Base-by-base conservation (phyloP, 2,329 filamentous ascomycete species). In the Aspergillus awamori region DNA sequence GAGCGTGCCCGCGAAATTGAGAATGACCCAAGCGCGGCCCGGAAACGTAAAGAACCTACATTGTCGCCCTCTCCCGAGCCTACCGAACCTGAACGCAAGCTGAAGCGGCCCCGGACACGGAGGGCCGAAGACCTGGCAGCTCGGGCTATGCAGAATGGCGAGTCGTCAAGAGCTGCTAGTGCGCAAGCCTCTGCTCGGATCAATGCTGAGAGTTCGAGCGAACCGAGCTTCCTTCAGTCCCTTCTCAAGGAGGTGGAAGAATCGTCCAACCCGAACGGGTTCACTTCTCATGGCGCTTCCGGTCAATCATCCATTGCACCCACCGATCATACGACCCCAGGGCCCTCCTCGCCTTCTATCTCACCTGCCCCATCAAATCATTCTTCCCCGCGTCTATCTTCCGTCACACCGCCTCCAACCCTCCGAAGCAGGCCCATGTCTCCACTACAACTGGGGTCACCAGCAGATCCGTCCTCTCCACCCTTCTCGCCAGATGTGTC, bases 221-320 rank as follows among this genome's bases (percentile, higher is more conserved):
- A 84, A 7, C 91, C 92, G 7, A 93, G 91, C 5, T 94, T 98
- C 72, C 82, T 98, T 7, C 91, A 92, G 24, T 94, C 92, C 0
- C 81, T 98, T 6, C 80, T 98, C 53, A 92, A 91, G 73, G 94
- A 98, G 75, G 92, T 98, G 1, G 93, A 96, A 71, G 83, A 80
- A 41, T 81, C 78, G 61, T 72, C 76, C 49, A 67, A 70, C 58
- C 65, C 73, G 36, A 61, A 67, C 58, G 62, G 73, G 59, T 67
- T 69, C 20, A 68, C 67, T 43, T 70, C 74, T 8, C 67, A 69
- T 65, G 72, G 71, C 22, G 72, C 69, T 17, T 73, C 78, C 8
- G 69, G 67, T 48, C 67, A 71, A 8, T 65, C 70, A 52, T 74
- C 72, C 63, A 85, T 69, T 51, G 70, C 69, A n/a, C 65, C 70